Conservation (phyloP, 768 basidiomycete genomes). For the Termitomyces sp. region DNA sequence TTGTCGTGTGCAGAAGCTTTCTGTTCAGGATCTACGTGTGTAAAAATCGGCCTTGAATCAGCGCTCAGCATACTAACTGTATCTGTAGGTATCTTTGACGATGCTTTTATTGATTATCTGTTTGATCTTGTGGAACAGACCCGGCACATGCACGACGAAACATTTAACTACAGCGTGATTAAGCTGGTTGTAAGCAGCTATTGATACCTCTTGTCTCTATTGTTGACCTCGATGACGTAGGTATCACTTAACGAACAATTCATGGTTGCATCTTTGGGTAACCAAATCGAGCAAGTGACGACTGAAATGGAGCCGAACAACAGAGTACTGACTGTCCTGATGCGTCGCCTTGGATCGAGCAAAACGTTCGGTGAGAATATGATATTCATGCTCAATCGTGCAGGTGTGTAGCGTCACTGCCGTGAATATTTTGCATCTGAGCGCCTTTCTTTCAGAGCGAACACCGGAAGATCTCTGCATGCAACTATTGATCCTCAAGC, state of each 20-base stretch:
- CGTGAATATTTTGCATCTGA: neutral
- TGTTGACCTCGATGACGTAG: slow-evolving; percentile 32
- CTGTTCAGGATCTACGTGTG: slow-evolving; percentile 75
- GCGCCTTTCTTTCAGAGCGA: slow-evolving; percentile 46
- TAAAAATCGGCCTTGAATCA: slow-evolving; percentile 5
- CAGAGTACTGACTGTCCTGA: slow-evolving; percentile 77
- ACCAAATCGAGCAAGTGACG: slow-evolving; percentile 21
- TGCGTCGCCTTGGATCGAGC: slow-evolving; percentile 79
- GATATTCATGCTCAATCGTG: slow-evolving; percentile 98
- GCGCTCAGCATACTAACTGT: neutral
- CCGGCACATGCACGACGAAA: slow-evolving; percentile 81
- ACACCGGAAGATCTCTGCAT: slow-evolving; percentile 91
- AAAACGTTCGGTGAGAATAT: slow-evolving; percentile 98
- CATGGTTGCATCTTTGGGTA: slow-evolving; percentile 78
- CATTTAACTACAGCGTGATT: slow-evolving; percentile 93
- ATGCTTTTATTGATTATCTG: slow-evolving; percentile 81
- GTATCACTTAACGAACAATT: slow-evolving; percentile 96
- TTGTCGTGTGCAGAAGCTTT: slow-evolving; percentile 84
- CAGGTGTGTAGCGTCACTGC: slow-evolving; percentile 50
- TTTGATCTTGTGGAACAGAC: slow-evolving; percentile 96
- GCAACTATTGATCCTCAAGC: slow-evolving; percentile 90
- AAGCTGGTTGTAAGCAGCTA: slow-evolving; percentile 74
- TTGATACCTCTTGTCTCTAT: neutral
- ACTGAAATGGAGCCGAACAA: slow-evolving; percentile 49
- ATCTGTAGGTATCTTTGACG: slow-evolving; percentile 70